A percentile compares a stretch with the other conserved stretches of the same genome.
These are phyloP conservation scores for Coniochaeta sp. DNA, from an alignment of 2,329 filamentous ascomycete genomes.

Conservation along the genomic window DNA sequence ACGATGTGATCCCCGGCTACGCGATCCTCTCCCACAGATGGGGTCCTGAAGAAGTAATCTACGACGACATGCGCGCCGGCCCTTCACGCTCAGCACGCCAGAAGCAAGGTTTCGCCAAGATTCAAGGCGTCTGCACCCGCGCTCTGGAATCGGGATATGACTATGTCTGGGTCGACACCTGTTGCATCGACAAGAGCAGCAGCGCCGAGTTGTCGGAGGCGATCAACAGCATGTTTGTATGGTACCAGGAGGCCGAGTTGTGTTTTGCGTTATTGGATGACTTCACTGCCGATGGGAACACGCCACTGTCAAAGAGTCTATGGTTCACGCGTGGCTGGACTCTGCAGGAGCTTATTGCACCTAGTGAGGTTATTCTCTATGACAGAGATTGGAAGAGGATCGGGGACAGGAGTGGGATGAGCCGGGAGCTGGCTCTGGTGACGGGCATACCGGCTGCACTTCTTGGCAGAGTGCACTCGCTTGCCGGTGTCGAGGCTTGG, in stretches of 20 bases:
- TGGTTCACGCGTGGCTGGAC: neutral
- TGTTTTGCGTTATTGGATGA: neutral
- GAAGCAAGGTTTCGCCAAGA: neutral
- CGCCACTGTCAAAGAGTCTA: neutral
- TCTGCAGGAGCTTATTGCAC: neutral
- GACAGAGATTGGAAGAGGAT: neutral
- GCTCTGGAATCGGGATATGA: neutral
- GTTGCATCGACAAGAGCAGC: neutral
- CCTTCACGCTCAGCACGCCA: neutral
- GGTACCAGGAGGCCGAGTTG: neutral
- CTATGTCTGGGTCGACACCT: neutral
- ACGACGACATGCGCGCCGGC: neutral
- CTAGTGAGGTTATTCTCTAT: neutral
- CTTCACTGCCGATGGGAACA: neutral
- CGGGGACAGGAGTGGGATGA: neutral
- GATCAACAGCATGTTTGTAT: neutral
- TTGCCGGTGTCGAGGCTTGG: neutral
- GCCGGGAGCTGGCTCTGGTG: neutral
- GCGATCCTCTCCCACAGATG: neutral
- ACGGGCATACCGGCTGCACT: neutral
- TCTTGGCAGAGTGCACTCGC: neutral
- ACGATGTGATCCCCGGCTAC: neutral
- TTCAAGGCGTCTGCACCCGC: neutral
- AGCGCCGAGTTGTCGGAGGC: neutral
- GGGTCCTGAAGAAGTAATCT: neutral